Base-by-base conservation (phyloP, 2,329 filamentous ascomycete genomes). In the Clonostachys sp. region DNA sequence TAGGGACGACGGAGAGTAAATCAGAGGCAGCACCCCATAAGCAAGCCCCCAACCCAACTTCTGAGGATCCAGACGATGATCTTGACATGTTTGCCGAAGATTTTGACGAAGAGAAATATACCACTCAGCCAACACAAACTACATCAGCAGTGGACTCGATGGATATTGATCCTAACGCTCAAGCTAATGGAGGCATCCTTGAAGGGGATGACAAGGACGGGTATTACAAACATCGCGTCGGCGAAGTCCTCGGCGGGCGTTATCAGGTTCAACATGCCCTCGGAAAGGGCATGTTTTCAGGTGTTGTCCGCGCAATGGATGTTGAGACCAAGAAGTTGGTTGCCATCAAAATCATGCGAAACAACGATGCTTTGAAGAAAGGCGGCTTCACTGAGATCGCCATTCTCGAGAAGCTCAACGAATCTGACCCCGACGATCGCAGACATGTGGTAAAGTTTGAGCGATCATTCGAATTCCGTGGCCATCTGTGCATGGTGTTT, bases 291-390 rank as follows among this genome's bases (percentile, higher is more conserved):
- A 96, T 96, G 79, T 99, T 96, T 64, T 95, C 94, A 1, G 91
- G 90, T 9, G 94, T 99, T n/a, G 90, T 94, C 46, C 84, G 90
- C 53, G 94, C 94, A 18, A 78, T 82, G 52, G 91, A 96, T 65
- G 80, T 86, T 18, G 83, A 81, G 44, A 88, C 79, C 49, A 85
- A 84, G 59, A 80, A 81, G 56, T 65, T 87, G n/a, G 91, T 97
- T 34, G 94, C 94, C 20, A 88, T 99, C 76, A 99, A 99, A 71
- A 94, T 99, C 58, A 95, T 97, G 67, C 88, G 94, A 53, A 95
- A 95, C 66, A 97, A 99, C 59, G 91, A 96, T 61, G 88, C 89
- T 12, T 86, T 96, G 65, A 80, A 84, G 55, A 96, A 96, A 66
- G 91, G 91, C 42, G 94, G 91, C 17, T 84, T 91, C 66, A 96